phyloP scores from a whole-genome alignment of 805 yeast species.

The Phaffomyces antillensis region DNA sequence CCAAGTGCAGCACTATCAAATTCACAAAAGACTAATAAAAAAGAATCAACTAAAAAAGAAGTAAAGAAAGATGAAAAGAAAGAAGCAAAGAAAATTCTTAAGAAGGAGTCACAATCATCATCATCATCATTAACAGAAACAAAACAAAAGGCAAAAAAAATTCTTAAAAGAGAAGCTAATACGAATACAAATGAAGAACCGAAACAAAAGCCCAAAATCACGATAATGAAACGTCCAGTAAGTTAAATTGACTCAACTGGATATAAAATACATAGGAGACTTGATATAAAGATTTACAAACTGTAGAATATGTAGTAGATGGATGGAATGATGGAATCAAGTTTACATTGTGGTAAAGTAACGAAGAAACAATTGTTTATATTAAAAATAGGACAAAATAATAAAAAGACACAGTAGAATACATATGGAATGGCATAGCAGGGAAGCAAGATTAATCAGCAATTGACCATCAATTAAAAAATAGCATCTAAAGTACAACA shows the following conservation, averaged over 20 bases:
- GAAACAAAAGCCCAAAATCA: slow-evolving; percentile 6
- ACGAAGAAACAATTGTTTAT: not conserved
- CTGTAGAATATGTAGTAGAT: too few relatives aligned
- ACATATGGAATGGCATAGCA: not conserved
- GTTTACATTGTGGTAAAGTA: too few relatives aligned
- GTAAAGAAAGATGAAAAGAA: not conserved
- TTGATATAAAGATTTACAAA: too few relatives aligned
- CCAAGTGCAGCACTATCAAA: too few relatives aligned
- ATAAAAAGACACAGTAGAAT: not conserved
- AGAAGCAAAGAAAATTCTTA: not conserved
- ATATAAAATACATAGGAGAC: too few relatives aligned
- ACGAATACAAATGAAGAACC: not conserved
- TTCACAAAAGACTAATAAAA: too few relatives aligned
- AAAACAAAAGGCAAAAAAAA: not conserved
- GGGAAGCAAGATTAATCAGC: not conserved
- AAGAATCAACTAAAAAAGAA: not conserved
- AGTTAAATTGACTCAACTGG: not conserved
- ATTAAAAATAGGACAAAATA: too few relatives aligned
- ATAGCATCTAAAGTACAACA: slow-evolving; percentile 49
- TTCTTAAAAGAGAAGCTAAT: not conserved
- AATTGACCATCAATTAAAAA: slow-evolving; percentile 24
- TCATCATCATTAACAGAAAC: too few relatives aligned
- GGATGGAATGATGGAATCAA: too few relatives aligned
- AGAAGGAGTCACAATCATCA: not conserved
- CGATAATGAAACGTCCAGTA: not conserved